Evolutionary conservation across 163 green algal species (phyloP), one percentile per base, ranked within the genome.

Genomic region (Prototheca wickerhamii): DNA sequence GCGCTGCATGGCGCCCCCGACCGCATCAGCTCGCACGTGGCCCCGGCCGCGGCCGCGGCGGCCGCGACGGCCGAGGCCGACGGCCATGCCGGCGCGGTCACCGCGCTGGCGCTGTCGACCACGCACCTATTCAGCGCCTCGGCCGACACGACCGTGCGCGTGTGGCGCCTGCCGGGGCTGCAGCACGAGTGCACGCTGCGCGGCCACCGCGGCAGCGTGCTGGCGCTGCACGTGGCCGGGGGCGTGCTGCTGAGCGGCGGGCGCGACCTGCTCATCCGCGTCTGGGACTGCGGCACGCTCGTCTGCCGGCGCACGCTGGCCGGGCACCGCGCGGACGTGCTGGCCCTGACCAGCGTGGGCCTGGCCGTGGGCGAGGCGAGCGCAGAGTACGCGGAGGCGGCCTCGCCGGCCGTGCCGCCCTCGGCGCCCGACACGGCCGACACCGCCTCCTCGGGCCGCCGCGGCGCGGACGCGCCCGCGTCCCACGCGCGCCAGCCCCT

Each of bases 221-320:
- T 95, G 61, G 84, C 80, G 51, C 79, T 95, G 58, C 75, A 85
- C 34, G 71, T 69, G 12, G 51, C 84, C 2, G 82, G 79, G 21
- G 79, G 76, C 51, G 65, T 90, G 43, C 68, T 91, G 65, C 80
- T 95, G 30, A 65, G 70, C 33, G 89, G 88, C 17, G 84, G 85
- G 1, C 64, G 91, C 2, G 90, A 96, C 76, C 89, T 91, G 68
- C 85, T 82, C 30, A 75, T 85, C 69, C 82, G 89, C 8, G 85
- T 95, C 37, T 96, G 88, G 88, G 87, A 95, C 69, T 66, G 88
- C 49, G 81, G 84, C 25, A 87, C 90, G 44, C 75, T 91, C 51
- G 79, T 91, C 59, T 96, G 89, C 76, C 76, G 92, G 51, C 78
- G 77, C 55, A 90, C 84, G 43, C 82, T 96, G 32, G 34, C 74